These are phyloP conservation scores for Exserohilum rostratum DNA, from an alignment of 2,329 filamentous ascomycete genomes.

Conservation along the genomic window DNA sequence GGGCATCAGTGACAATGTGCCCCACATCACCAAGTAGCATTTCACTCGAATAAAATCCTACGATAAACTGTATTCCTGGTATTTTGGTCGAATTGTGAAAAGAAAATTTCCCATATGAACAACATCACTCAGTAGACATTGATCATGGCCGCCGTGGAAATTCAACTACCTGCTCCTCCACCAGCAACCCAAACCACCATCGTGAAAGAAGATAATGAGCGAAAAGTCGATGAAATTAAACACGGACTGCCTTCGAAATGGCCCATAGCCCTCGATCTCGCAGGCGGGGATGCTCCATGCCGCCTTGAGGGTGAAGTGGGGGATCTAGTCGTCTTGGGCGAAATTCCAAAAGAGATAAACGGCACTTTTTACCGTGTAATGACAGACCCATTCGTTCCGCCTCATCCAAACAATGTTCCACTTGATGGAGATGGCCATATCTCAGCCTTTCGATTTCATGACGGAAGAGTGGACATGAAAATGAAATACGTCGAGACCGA, in stretches of 20 bases:
- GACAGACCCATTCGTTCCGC: neutral
- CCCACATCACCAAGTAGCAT: neutral
- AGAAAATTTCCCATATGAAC: neutral
- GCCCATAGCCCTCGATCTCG: neutral
- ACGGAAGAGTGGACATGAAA: neutral
- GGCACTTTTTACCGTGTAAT: neutral
- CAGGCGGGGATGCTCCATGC: conserved; percentile 20
- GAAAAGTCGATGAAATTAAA: neutral
- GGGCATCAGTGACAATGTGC: neutral
- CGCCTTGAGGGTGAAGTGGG: neutral
- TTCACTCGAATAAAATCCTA: neutral
- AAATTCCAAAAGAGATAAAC: neutral
- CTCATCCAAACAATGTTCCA: neutral
- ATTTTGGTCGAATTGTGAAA: neutral
- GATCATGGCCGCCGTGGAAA: neutral
- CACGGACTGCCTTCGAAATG: neutral
- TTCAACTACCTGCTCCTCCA: neutral
- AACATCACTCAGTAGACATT: neutral
- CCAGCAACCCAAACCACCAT: neutral
- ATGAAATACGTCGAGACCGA: neutral
- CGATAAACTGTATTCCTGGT: too few species aligned
- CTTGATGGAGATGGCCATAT: neutral
- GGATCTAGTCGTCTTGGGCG: neutral
- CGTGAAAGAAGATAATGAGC: neutral
- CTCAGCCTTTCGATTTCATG: neutral